Percentiles rank a stretch among this genome's conserved stretches.
Conservation (phyloP, 768 basidiomycete genomes). For the Auriscalpium orientale region DNA sequence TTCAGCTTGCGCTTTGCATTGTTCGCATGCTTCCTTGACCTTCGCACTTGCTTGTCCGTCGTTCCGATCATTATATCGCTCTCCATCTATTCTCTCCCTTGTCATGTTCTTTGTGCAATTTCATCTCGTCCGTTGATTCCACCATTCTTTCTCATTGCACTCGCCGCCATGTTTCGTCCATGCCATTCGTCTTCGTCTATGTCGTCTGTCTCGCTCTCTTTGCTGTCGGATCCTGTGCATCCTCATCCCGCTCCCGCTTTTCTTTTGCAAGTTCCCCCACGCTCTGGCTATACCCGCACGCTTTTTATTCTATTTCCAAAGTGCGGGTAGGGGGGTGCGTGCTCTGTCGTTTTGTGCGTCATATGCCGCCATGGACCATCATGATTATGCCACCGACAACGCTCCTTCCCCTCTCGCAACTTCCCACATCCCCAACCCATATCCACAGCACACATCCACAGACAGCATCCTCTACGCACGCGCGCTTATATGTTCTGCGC, state of each 20-base stretch:
- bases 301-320: not conserved
- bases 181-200: constrained; percentile 7
- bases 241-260: not conserved
- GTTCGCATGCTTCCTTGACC: constrained; percentile 6
- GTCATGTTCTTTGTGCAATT: constrained; percentile 12
- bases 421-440: not conserved
- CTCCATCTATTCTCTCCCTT: constrained; percentile 12
- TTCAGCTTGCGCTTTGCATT: constrained; percentile 1
- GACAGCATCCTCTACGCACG: not conserved
- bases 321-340: not conserved
- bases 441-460: not conserved
- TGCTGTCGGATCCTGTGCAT: constrained; percentile 11
- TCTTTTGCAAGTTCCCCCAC: not conserved
- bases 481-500: not conserved
- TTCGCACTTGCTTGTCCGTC: constrained; percentile 7
- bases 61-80: constrained; percentile 9
- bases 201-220: constrained; percentile 12
- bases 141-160: not conserved
- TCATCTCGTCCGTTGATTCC: constrained; percentile 4
- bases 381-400: not conserved
- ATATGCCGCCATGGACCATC: constrained; percentile 1
- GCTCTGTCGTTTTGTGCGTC: not conserved
- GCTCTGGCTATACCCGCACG: constrained; percentile 3
- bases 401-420: not conserved
- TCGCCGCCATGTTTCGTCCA: not conserved